Conservation (phyloP, 805 yeast genomes). For the Saccharomyces cerevisiae region DNA sequence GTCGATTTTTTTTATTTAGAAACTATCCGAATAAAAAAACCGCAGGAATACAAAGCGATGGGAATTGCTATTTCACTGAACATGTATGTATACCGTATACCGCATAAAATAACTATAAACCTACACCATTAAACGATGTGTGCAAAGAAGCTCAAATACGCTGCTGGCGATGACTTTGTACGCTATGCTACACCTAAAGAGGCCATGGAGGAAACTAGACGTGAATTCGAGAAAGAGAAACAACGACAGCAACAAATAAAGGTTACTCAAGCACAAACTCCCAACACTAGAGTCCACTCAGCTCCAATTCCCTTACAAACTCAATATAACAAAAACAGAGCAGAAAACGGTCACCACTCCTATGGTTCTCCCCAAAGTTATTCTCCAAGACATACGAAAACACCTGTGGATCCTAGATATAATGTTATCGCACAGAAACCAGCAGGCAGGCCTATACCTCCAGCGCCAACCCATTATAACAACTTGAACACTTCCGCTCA, state of each 20-base stretch:
- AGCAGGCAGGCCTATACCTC: neutral
- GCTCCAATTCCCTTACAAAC: conserved; percentile 7
- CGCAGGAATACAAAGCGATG: neutral
- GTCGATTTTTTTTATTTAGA: neutral
- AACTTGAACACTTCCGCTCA: neutral
- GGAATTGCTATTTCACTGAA: neutral
- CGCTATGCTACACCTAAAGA: conserved; percentile 32
- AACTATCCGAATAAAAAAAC: neutral
- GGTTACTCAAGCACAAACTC: conserved; percentile 8
- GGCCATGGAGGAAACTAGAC: conserved; percentile 25
- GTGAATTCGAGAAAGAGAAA: conserved; percentile 22
- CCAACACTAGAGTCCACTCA: conserved; percentile 14
- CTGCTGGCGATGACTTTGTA: conserved; percentile 30
- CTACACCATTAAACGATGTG: conserved; percentile 14
- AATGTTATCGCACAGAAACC: neutral
- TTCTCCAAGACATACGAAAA: neutral
- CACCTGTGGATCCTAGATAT: conserved; percentile 9
- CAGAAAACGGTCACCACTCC: neutral
- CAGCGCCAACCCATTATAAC: neutral
- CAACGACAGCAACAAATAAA: conserved; percentile 15
- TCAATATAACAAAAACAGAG: neutral
- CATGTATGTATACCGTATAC: neutral
- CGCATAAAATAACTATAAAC: neutral
- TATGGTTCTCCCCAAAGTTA: neutral
- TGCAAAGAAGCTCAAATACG: conserved; percentile 26